A percentile compares a stretch with the other conserved stretches of the same genome.
Conservation (phyloP, 345 rosid genomes). For the Eucalyptus tenuipes region DNA sequence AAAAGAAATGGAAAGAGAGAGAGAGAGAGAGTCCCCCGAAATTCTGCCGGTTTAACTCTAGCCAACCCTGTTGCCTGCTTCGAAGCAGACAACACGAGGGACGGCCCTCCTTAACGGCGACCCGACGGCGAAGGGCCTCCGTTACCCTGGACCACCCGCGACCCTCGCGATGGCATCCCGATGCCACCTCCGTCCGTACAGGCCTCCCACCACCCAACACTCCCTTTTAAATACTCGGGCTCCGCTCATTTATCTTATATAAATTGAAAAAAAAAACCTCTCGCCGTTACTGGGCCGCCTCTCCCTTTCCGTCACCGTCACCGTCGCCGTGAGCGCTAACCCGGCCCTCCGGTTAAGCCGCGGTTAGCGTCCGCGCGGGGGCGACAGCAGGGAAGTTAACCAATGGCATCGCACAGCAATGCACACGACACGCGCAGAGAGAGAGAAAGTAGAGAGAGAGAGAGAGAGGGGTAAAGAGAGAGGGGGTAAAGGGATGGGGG, state of each 20-base stretch:
- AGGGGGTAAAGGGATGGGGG: not conserved
- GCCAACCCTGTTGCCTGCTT: conserved; percentile 55
- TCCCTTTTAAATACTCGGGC: not conserved
- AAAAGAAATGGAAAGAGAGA: not conserved
- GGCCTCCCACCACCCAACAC: not conserved
- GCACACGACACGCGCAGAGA: not conserved
- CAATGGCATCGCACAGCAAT: not conserved
- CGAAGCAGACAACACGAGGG: conserved; percentile 49
- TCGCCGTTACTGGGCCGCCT: not conserved
- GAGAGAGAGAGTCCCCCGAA: conserved; percentile 7
- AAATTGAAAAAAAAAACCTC: not conserved
- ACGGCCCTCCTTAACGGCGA: conserved; percentile 13
- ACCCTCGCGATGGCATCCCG: conserved; percentile 3
- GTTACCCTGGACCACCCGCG: conserved; percentile 3
- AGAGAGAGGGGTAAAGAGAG: not conserved
- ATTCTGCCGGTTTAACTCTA: conserved; percentile 37
- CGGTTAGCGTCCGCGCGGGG: not conserved
- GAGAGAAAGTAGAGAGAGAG: not conserved
- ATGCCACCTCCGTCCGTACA: not conserved
- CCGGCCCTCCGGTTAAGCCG: conserved; percentile 2
- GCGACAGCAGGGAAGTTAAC: not conserved
- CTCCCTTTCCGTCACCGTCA: not conserved
- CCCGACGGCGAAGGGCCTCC: conserved; percentile 18
- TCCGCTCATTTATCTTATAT: not conserved
- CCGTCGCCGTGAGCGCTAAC: conserved; percentile 1